These are phyloP conservation scores for Brassica hybrid DNA, from an alignment of 441 rosid genomes.

Conservation along the genomic window DNA sequence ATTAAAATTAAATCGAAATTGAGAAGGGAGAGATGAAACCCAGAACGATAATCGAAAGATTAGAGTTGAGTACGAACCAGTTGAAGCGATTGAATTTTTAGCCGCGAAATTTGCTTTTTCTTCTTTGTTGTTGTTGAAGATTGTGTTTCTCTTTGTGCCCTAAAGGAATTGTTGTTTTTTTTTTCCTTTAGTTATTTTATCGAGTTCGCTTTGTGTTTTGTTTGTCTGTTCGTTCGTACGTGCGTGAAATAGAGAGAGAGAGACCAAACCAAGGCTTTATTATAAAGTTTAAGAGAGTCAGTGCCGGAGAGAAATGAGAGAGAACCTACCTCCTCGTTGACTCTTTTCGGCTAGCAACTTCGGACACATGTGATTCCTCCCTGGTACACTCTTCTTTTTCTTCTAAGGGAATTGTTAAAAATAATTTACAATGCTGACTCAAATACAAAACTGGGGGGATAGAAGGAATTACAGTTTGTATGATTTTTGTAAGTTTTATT, in stretches of 20 bases:
- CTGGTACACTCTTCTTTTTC: neutral
- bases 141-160: neutral
- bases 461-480: too few relatives aligned
- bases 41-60: too few relatives aligned
- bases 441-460: neutral
- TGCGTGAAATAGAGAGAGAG: neutral
- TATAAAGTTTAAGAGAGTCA: neutral
- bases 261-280: neutral
- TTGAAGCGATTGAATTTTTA: neutral
- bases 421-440: neutral
- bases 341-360: neutral
- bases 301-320: neutral
- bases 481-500: too few relatives aligned
- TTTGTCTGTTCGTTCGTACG: neutral
- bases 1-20: neutral
- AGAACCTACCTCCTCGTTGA: neutral
- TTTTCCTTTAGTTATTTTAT: neutral
- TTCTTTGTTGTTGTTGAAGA: neutral
- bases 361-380: neutral
- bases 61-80: neutral
- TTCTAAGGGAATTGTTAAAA: neutral
- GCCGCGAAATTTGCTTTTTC: neutral
- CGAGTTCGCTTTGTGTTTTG: neutral
- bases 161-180: neutral
- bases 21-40: too few relatives aligned